Evolutionary conservation across 345 rosid genomes (phyloP).

Genomic region (Hibiscus trionum): DNA sequence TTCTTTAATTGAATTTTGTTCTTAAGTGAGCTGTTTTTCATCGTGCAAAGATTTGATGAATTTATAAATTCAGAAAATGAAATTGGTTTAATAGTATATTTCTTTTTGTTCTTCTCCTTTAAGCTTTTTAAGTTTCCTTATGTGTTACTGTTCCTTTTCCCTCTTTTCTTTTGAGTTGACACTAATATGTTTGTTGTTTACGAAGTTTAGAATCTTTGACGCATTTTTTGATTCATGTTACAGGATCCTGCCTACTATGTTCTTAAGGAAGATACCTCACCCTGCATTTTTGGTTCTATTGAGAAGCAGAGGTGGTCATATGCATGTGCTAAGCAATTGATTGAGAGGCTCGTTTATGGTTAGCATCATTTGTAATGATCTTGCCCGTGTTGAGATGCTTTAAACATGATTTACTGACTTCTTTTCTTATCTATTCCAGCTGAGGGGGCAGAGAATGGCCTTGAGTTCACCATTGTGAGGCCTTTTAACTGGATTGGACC

Average conservation of each 20-base stretch:
- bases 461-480: slow-evolving; percentile 91
- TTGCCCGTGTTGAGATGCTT: not conserved
- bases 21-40: not conserved
- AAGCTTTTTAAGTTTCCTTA: not conserved
- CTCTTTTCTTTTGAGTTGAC: not conserved
- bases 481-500: slow-evolving; percentile 99
- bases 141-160: not conserved
- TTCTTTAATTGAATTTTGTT: not conserved
- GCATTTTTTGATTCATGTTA: slow-evolving; percentile 5
- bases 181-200: not conserved
- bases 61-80: not conserved
- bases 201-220: not conserved
- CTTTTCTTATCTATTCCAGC: slow-evolving; percentile 36
- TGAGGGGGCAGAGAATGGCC: slow-evolving; percentile 97
- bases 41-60: not conserved
- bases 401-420: slow-evolving; percentile 2
- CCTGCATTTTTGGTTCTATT: slow-evolving; percentile 94
- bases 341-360: slow-evolving; percentile 95
- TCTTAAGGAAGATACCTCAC: slow-evolving; percentile 82
- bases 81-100: not conserved
- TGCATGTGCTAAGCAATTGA: slow-evolving; percentile 98
- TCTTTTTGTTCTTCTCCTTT: not conserved
- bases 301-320: slow-evolving; percentile 99
- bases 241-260: slow-evolving; percentile 90
- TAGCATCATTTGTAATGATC: slow-evolving; percentile 1